phyloP scores from a whole-genome alignment of 202 grass and related monocot species.

The Musa balbisiana region DNA sequence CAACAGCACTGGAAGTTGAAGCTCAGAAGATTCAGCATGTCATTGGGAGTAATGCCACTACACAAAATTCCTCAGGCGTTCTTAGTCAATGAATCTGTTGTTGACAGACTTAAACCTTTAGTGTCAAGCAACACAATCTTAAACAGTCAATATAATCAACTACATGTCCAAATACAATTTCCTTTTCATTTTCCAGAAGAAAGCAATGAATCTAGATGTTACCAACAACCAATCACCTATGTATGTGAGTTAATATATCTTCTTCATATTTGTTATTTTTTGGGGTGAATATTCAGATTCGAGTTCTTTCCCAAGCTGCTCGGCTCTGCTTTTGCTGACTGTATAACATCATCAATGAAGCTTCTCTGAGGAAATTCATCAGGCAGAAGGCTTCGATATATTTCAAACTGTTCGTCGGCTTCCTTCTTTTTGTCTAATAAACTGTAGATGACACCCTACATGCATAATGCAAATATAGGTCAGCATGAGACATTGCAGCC shows the following conservation, averaged over 20 bases:
- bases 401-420: constrained; percentile 53
- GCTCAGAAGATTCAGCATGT: too few relatives aligned
- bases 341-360: constrained; percentile 76
- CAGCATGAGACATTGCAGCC: neutral
- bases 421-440: constrained; percentile 71
- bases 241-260: neutral
- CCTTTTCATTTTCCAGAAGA: too few relatives aligned
- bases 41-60: too few relatives aligned
- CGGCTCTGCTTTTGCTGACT: constrained; percentile 45
- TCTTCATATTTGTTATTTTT: constrained; percentile 29
- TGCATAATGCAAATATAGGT: constrained; percentile 1
- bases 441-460: constrained; percentile 73
- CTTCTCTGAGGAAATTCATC: constrained; percentile 82
- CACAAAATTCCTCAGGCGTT: too few relatives aligned
- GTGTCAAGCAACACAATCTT: too few relatives aligned
- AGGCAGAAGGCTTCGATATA: constrained; percentile 66
- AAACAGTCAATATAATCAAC: too few relatives aligned
- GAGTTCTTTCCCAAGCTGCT: constrained; percentile 42
- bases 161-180: too few relatives aligned
- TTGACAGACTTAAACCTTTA: too few relatives aligned
- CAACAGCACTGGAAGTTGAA: too few relatives aligned
- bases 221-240: too few relatives aligned
- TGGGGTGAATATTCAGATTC: constrained; percentile 32
- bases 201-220: too few relatives aligned
- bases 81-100: too few relatives aligned